phyloP scores from a whole-genome alignment of 305 asterid genomes.

The Solanum hybrid region DNA sequence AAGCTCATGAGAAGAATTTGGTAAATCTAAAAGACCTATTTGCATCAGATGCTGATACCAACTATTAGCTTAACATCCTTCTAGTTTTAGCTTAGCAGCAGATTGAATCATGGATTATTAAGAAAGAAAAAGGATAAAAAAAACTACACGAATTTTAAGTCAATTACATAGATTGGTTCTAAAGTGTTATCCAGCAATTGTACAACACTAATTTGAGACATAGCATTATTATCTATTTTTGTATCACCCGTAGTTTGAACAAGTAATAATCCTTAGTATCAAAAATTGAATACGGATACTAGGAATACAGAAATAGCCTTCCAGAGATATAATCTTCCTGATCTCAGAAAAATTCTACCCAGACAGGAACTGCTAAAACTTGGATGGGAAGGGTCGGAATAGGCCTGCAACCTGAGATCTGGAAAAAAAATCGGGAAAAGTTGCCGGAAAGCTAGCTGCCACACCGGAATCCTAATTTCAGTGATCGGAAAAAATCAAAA shows the following conservation, averaged over 20 bases:
- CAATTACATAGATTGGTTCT: background rate
- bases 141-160: background rate
- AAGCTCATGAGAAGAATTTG: constrained; percentile 12
- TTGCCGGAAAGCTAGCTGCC: background rate
- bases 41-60: background rate
- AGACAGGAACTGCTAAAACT: background rate
- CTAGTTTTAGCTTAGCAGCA: background rate
- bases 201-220: background rate
- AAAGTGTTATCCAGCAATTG: background rate
- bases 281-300: background rate
- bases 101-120: background rate
- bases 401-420: background rate
- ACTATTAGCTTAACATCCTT: constrained; percentile 7
- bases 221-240: background rate
- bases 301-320: background rate
- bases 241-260: background rate
- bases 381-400: background rate
- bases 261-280: background rate
- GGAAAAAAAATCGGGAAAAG: background rate
- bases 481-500: background rate
- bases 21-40: constrained; percentile 2
- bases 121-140: background rate
- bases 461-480: background rate
- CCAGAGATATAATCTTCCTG: background rate
- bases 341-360: background rate